These are phyloP conservation scores for Ganoderma sinense DNA, from an alignment of 1,284 basidiomycete species.

Conservation along the genomic window DNA sequence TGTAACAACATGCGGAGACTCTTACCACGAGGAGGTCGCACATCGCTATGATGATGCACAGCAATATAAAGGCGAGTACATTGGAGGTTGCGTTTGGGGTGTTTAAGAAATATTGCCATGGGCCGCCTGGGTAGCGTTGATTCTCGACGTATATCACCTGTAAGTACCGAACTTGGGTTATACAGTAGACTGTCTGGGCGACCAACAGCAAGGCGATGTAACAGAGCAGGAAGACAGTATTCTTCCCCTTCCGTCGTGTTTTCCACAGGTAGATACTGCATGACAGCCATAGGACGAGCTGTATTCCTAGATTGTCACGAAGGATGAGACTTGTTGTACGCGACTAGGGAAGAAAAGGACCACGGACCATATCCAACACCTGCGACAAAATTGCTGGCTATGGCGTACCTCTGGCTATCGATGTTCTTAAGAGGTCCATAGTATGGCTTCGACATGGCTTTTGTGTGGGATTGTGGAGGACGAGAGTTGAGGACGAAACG, in stretches of 20 bases:
- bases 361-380: conserved; percentile 28
- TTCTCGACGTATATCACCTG: conserved; percentile 52
- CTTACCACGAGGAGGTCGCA: conserved; percentile 47
- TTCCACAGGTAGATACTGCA: conserved; percentile 49
- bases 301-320: conserved; percentile 40
- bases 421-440: conserved; percentile 13
- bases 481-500: not conserved
- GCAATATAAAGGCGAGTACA: conserved; percentile 47
- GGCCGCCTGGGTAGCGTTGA: conserved; percentile 48
- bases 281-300: conserved; percentile 46
- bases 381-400: conserved; percentile 21
- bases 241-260: conserved; percentile 37
- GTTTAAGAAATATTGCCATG: conserved; percentile 49
- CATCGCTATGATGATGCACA: conserved; percentile 45
- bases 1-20: not conserved
- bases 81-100: conserved; percentile 43
- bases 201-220: conserved; percentile 49
- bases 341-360: not conserved
- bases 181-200: conserved; percentile 47
- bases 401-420: conserved; percentile 22
- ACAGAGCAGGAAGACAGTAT: conserved; percentile 43
- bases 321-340: not conserved
- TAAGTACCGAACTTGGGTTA: conserved; percentile 38
- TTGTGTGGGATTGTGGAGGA: no score
- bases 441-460: conserved; percentile 10